Evolutionary conservation across 2,329 filamentous ascomycete genomes (phyloP).

Genomic region (Cercospora citrullina): DNA sequence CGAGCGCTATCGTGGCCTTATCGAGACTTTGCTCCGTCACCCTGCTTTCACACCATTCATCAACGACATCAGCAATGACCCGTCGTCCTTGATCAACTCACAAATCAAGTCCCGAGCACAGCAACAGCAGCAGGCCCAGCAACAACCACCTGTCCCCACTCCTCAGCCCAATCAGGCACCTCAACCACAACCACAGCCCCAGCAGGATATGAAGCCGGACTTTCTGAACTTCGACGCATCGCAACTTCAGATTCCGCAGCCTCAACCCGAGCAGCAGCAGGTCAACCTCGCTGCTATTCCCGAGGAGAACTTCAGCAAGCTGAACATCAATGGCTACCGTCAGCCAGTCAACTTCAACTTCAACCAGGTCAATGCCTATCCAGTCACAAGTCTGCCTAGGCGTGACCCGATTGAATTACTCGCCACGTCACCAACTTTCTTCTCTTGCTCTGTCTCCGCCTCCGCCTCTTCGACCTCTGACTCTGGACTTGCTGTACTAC

Average conservation of each 20-base stretch:
- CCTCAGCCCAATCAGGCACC: conserved; percentile 24
- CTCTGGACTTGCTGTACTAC: conserved; percentile 29
- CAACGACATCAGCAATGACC: conserved; percentile 45
- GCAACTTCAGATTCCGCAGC: conserved; percentile 39
- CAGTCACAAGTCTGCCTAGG: conserved; percentile 34
- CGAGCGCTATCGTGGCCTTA: conserved; percentile 61
- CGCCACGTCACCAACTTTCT: conserved; percentile 23
- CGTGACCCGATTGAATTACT: conserved; percentile 34
- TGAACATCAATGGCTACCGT: conserved; percentile 59
- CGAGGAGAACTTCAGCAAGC: conserved; percentile 75
- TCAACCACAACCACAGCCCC: conserved; percentile 36
- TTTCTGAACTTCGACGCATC: conserved; percentile 42
- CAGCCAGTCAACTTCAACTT: conserved; percentile 47
- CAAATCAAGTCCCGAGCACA: conserved; percentile 36
- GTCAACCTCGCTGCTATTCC: conserved; percentile 81
- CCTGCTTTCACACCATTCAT: conserved; percentile 51
- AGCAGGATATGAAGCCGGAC: conserved; percentile 39
- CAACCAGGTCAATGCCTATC: conserved; percentile 37
- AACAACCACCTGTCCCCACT: conserved; percentile 21
- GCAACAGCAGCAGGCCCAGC: conserved; percentile 29
- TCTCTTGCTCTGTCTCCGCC: conserved; percentile 22
- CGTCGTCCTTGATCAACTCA: conserved; percentile 36
- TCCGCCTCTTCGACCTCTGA: conserved; percentile 20
- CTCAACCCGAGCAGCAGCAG: conserved; percentile 44
- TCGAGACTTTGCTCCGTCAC: conserved; percentile 66